Percentiles rank a stretch among this genome's conserved stretches.
phyloP scores from a whole-genome alignment of 2,329 filamentous ascomycete genomes.

The Zasmidium citrigriseum region DNA sequence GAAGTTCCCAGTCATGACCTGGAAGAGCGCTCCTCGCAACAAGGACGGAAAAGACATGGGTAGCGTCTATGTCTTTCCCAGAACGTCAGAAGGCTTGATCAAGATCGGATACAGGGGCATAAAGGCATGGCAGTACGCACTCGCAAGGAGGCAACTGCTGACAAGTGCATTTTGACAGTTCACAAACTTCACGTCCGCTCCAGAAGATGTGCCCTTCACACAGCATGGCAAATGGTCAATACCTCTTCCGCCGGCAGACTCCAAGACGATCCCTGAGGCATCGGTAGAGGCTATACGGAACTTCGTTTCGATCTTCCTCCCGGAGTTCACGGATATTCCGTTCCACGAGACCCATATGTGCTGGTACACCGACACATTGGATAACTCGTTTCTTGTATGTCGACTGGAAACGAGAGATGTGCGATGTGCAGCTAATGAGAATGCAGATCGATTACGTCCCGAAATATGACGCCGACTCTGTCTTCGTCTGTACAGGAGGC shows the following conservation, averaged over 20 bases:
- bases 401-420: not conserved
- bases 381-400: slow-evolving; percentile 1
- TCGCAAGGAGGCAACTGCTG: not conserved
- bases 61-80: slow-evolving; percentile 2
- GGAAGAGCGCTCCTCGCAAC: not conserved
- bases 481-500: slow-evolving; percentile 4
- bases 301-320: slow-evolving; percentile 3
- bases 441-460: slow-evolving; percentile 3
- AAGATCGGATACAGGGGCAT: slow-evolving; percentile 4
- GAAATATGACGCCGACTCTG: not conserved
- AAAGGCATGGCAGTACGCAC: not conserved
- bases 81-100: not conserved
- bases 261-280: not conserved
- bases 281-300: not conserved
- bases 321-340: not conserved
- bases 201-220: not conserved
- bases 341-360: not conserved
- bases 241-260: not conserved
- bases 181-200: slow-evolving; percentile 1
- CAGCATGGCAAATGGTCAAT: slow-evolving; percentile 3
- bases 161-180: not conserved
- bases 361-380: slow-evolving; percentile 3
- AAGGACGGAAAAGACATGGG: slow-evolving; percentile 1
- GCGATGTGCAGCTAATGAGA: too few relatives aligned
- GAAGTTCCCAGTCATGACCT: slow-evolving; percentile 3